These are phyloP conservation scores for Aspergillus nidulans DNA, from an alignment of 495 filamentous ascomycete genomes.

Conservation along the genomic window DNA sequence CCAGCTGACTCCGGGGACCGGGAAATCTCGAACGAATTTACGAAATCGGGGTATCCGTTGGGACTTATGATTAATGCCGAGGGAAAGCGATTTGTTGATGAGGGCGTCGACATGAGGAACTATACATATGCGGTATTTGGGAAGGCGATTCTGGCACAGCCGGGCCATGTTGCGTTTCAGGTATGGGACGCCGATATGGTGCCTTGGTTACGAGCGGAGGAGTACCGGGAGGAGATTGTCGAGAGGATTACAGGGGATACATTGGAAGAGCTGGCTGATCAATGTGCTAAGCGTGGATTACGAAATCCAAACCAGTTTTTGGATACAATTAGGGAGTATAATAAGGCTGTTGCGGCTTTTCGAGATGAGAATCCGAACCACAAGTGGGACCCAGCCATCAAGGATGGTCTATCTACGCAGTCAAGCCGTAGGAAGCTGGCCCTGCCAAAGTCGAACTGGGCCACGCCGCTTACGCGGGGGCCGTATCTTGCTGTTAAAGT, in stretches of 20 bases:
- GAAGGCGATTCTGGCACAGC: conserved; percentile 50
- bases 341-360: conserved; percentile 41
- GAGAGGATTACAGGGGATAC: conserved; percentile 42
- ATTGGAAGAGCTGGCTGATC: conserved; percentile 50
- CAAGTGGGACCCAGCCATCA: conserved; percentile 51
- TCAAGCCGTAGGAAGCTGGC: conserved; percentile 27
- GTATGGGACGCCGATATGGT: conserved; percentile 52
- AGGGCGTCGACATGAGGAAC: conserved; percentile 58
- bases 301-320: conserved; percentile 37
- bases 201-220: conserved; percentile 49
- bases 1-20: conserved; percentile 46
- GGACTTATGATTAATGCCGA: conserved; percentile 57
- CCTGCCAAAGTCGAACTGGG: conserved; percentile 61
- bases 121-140: conserved; percentile 63
- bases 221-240: conserved; percentile 54
- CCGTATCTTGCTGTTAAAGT: conserved; percentile 59
- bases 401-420: conserved; percentile 55
- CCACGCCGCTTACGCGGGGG: conserved; percentile 46
- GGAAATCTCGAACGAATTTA: conserved; percentile 56
- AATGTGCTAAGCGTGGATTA: conserved; percentile 40
- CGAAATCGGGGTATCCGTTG: conserved; percentile 62
- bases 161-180: conserved; percentile 54
- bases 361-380: conserved; percentile 31
- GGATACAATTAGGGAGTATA: conserved; percentile 47
- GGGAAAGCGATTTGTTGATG: conserved; percentile 59